Base-by-base conservation (phyloP, 116 monocot genomes). In the Iris pallida region DNA sequence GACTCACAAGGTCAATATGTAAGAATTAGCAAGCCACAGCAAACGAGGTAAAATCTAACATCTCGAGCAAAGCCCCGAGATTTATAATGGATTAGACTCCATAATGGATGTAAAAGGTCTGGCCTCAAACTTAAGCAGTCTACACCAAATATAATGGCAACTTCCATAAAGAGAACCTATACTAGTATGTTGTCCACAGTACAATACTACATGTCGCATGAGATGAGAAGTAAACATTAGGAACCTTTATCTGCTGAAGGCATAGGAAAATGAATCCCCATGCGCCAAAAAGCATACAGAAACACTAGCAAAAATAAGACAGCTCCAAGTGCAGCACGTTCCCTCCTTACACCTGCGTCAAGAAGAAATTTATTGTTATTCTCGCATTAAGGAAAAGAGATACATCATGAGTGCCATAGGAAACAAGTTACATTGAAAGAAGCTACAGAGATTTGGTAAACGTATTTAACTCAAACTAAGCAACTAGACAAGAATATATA, bases 191-290 rank as follows among this genome's bases (percentile, higher is more conserved):
- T 30, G 30, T 30, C 30, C 30, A 1, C 30, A 30, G 30, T 30
- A 30, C 30, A 30, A 3, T 30, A 30, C 30, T 30, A 0, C 30
- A 0, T 30, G 30, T 30, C 30, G 30, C 30, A 30, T 30, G 30
- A 30, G 30, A 30, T 30, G 30, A 30, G 30, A 30, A 30, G 30
- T 30, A 30, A 30, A 30, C 3, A 30, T 30, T 17, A 48, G 63
- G 48, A 74, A 97, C 97, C 97, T 85, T 85, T 92, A 63, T 97
- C 93, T 54, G 82, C 84, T 66, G 89, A 92, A 81, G 90, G 97
- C 97, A 97, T 92, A 7, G 97, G 97, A 80, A 97, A 97, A 63
- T 97, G 97, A 73, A 92, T 85, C n/a, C 97, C 97, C 90, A 97
- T 83, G 55, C 90, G 90, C 97, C 97, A 97, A 76, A 97, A 97